phyloP scores from a whole-genome alignment of 371 early-diverging fungal genomes.

The Syncephalis plumigaleata region DNA sequence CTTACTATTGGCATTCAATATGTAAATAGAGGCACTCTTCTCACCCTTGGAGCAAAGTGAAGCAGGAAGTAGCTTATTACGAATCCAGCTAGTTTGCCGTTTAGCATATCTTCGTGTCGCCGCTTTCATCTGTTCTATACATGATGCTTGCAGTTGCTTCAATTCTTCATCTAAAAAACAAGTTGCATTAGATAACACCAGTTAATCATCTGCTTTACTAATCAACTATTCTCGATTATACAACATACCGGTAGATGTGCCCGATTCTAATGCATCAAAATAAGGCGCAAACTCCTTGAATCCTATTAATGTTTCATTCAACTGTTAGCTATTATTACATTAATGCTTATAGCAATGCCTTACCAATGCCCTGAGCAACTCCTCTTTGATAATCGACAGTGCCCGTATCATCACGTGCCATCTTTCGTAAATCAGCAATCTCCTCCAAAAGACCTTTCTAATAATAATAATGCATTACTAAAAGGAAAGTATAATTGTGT shows the following conservation, averaged over 20 bases:
- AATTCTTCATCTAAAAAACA: constrained; percentile 11
- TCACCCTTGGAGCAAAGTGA: not conserved
- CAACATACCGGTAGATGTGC: not conserved
- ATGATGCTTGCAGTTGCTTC: constrained; percentile 22
- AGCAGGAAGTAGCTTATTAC: constrained; percentile 55
- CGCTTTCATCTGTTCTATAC: constrained; percentile 66
- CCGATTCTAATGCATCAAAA: constrained; percentile 24
- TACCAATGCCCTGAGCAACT: constrained; percentile 69
- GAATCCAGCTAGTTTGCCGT: constrained; percentile 77
- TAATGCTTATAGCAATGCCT: not conserved
- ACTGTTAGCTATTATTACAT: not conserved
- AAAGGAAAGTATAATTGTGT: not conserved
- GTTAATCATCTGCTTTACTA: not conserved
- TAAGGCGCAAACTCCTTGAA: constrained; percentile 73
- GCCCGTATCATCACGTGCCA: constrained; percentile 17
- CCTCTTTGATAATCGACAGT: constrained; percentile 52
- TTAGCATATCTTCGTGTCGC: constrained; percentile 79
- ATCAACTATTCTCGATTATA: not conserved
- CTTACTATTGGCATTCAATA: not conserved
- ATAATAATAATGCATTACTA: not conserved
- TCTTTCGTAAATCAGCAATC: constrained; percentile 42
- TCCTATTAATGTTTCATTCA: constrained; percentile 19
- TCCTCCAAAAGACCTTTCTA: constrained; percentile 66
- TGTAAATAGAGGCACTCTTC: not conserved
- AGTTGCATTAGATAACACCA: not conserved